Conservation (phyloP, 2,329 filamentous ascomycete genomes). For the Elsinoe perseae region DNA sequence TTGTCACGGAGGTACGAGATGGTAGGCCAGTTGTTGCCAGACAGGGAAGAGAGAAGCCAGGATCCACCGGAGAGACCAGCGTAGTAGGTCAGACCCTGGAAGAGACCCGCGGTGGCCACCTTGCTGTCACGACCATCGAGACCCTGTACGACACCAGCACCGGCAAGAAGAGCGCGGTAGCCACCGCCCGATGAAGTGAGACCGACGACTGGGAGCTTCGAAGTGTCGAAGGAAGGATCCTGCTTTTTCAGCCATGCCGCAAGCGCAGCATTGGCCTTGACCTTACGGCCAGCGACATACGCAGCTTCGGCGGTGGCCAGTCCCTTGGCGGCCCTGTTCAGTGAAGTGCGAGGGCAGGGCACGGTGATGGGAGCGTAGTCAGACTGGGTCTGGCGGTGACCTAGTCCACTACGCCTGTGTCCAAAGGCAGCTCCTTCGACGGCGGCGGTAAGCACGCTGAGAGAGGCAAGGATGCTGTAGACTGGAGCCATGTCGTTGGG, state of each 20-base stretch:
- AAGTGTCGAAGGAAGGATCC: constrained; percentile 29
- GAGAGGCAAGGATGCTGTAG: neutral
- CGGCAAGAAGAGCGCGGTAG: constrained; percentile 35
- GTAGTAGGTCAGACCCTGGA: constrained; percentile 41
- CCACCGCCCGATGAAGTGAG: constrained; percentile 40
- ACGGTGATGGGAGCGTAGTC: constrained; percentile 32
- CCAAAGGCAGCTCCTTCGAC: neutral
- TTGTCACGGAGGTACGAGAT: constrained; percentile 34
- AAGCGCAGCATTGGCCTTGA: constrained; percentile 33
- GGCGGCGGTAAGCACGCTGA: neutral
- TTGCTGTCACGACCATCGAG: constrained; percentile 39
- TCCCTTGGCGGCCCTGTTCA: constrained; percentile 33
- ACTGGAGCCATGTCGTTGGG: constrained; percentile 4
- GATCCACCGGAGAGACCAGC: constrained; percentile 40
- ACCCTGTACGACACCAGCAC: constrained; percentile 37
- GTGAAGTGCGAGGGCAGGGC: constrained; percentile 33
- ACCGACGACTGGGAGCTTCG: constrained; percentile 35
- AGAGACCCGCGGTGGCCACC: constrained; percentile 35
- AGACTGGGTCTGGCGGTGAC: constrained; percentile 16
- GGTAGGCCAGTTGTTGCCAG: constrained; percentile 42
- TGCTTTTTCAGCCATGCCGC: constrained; percentile 35
- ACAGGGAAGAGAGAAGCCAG: constrained; percentile 41
- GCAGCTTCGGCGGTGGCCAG: constrained; percentile 33
- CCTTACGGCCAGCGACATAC: constrained; percentile 35
- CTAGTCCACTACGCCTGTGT: neutral